Evolutionary conservation across 805 yeast species (phyloP), one percentile per base, ranked within the genome.

Genomic region (Saccharomycopsis sp.): DNA sequence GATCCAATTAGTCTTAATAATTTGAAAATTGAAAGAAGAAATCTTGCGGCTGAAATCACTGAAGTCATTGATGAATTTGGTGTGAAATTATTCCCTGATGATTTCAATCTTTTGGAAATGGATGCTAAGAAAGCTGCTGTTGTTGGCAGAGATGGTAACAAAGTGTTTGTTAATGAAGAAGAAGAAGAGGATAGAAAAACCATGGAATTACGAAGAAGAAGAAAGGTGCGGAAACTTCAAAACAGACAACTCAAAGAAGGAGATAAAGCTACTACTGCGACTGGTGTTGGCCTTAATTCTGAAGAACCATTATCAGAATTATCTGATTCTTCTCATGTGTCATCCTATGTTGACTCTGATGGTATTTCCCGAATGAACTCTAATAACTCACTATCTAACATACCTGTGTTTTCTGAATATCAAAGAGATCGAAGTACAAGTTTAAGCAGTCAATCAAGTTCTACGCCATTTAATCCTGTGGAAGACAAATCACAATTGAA

Each of bases 51-150:
- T 43, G 85, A 85, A 46, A 80, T 93, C 41, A 87, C 96, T 0
- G 82, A 77, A 39, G 65, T 82, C 20, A 86, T 93, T 41, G 87
- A 90, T 59, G 77, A 76, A 37, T 72, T 81, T 47, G 98, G 97
- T 0, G 95, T 96, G 3, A 73, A 76, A 53, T 69, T 90, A 36
- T 90, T 80, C 69, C 95, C 96, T 5, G 95, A 90, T 61, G 51
- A 49, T 23, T 85, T 89, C 62, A 81, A 81, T 14, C 28, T 49
- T 16, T 40, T 49, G 35, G 60, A 59, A 26, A 53, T 57, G 37
- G 29, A 49, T 20, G 24, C 16, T 2, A 32, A 40, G 28, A 41
- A 44, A 19, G 42, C 35, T 13, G 44, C 45, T 29, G 40, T 41
- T 21, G 44, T 44, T 13, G 52, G 44, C 28, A 49, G 41, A 17